A percentile compares a stretch with the other conserved stretches of the same genome.
phyloP scores from a whole-genome alignment of 129 eudicot species.

The Flaveria sonorensis region DNA sequence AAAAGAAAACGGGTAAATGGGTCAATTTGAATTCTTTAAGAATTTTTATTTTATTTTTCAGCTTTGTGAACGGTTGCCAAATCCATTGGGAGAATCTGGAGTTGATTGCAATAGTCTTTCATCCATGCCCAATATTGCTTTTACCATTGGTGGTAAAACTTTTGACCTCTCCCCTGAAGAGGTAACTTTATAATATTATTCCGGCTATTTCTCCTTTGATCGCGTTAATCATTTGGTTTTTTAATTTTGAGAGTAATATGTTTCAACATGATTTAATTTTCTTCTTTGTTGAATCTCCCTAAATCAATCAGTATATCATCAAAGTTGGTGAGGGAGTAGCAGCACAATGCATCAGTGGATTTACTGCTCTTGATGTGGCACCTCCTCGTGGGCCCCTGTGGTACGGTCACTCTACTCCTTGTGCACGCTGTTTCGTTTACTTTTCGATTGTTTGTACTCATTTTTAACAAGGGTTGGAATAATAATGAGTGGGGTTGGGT shows the following conservation, averaged over 20 bases:
- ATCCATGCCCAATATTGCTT: constrained; percentile 39
- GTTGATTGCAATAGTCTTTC: constrained; percentile 39
- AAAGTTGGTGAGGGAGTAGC: constrained; percentile 79
- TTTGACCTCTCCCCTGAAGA: constrained; percentile 39
- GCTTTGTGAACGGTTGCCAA: constrained; percentile 44
- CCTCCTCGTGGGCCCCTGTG: constrained; percentile 95
- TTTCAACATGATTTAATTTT: not conserved
- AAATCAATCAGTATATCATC: constrained; percentile 57
- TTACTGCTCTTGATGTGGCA: constrained; percentile 73
- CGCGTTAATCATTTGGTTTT: not conserved
- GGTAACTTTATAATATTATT: constrained; percentile 27
- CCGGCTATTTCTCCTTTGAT: not conserved
- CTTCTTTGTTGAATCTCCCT: not conserved
- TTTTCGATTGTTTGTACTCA: not conserved
- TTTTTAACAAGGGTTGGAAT: not conserved
- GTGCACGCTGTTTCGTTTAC: not conserved
- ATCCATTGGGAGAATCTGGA: constrained; percentile 45
- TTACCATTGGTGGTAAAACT: constrained; percentile 39
- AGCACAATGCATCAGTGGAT: constrained; percentile 93
- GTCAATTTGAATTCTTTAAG: not conserved
- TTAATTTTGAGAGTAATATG: not conserved
- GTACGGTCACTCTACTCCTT: constrained; percentile 31
- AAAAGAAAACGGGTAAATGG: too few species aligned
- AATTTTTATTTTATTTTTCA: not conserved
- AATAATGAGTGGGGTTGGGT: not conserved